Percentiles rank a stretch among this genome's conserved stretches.
Conservation (phyloP, 2,329 filamentous ascomycete genomes). For the Colletotrichum karsti region DNA sequence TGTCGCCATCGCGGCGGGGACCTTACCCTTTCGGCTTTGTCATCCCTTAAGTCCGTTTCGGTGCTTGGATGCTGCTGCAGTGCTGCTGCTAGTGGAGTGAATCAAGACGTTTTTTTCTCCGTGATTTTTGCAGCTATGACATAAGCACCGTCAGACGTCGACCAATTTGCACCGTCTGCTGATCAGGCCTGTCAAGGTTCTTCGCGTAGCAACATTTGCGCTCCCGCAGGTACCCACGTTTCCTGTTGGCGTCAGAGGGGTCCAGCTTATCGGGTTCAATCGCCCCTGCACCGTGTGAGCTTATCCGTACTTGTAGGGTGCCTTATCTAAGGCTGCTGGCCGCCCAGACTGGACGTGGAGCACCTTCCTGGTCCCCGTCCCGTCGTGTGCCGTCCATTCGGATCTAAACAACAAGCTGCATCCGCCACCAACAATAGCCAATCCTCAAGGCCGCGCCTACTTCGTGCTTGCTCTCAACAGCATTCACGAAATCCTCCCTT, state of each 20-base stretch:
- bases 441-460: not conserved
- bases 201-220: not conserved
- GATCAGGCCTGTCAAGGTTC: not conserved
- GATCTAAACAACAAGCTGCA: constrained; percentile 1
- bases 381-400: not conserved
- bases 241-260: constrained; percentile 6
- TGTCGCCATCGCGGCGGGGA: too few relatives aligned
- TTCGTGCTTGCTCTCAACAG: not conserved
- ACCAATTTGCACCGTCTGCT: not conserved
- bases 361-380: not conserved
- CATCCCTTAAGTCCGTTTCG: not conserved
- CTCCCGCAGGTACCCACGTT: not conserved
- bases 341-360: not conserved
- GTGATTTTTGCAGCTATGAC: constrained; percentile 5
- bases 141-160: constrained; percentile 1
- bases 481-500: too few relatives aligned
- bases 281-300: constrained; percentile 20
- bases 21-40: too few relatives aligned
- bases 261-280: constrained; percentile 20
- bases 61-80: too few relatives aligned
- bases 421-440: constrained; percentile 9
- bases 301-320: too few relatives aligned
- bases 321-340: too few relatives aligned
- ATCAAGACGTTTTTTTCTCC: not conserved
- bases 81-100: too few relatives aligned